phyloP scores from a whole-genome alignment of 164 flowering plant species.

The Protea cynaroides region DNA sequence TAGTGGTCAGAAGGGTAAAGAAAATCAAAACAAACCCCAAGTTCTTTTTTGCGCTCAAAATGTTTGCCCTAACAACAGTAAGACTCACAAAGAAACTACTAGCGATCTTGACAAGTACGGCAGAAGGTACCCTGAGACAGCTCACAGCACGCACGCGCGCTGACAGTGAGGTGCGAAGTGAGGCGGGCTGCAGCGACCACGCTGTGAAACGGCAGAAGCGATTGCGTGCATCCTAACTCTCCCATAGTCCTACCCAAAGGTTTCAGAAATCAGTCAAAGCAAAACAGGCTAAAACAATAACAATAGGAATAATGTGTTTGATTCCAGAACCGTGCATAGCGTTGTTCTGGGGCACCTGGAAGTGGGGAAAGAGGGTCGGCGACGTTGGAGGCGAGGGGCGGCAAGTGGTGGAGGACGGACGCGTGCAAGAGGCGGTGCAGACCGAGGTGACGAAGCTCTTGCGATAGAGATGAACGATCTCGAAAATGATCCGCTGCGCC shows the following conservation, averaged over 20 bases:
- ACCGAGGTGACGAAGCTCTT: background rate
- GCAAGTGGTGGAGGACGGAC: constrained; percentile 47
- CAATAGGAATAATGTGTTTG: background rate
- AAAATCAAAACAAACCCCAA: background rate
- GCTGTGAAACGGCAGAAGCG: constrained; percentile 61
- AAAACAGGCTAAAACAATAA: too few species aligned
- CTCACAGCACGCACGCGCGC: constrained; percentile 73
- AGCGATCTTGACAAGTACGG: constrained; percentile 98
- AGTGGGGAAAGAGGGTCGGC: constrained; percentile 47
- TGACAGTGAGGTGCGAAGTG: constrained; percentile 61
- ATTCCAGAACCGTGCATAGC: background rate
- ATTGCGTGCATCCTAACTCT: constrained; percentile 60
- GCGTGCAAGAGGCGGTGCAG: constrained; percentile 32
- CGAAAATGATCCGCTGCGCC: background rate
- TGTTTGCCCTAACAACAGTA: constrained; percentile 33
- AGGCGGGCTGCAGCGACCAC: constrained; percentile 35
- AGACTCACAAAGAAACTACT: constrained; percentile 84
- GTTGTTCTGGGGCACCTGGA: constrained; percentile 34
- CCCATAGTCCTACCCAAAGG: constrained; percentile 47
- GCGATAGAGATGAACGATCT: background rate
- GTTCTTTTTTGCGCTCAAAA: background rate
- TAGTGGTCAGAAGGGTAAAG: background rate
- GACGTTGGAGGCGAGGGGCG: constrained; percentile 42
- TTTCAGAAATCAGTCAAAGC: background rate
- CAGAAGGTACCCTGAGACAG: constrained; percentile 92